phyloP scores from a whole-genome alignment of 164 flowering plant genomes.

The Brasenia schreberi region DNA sequence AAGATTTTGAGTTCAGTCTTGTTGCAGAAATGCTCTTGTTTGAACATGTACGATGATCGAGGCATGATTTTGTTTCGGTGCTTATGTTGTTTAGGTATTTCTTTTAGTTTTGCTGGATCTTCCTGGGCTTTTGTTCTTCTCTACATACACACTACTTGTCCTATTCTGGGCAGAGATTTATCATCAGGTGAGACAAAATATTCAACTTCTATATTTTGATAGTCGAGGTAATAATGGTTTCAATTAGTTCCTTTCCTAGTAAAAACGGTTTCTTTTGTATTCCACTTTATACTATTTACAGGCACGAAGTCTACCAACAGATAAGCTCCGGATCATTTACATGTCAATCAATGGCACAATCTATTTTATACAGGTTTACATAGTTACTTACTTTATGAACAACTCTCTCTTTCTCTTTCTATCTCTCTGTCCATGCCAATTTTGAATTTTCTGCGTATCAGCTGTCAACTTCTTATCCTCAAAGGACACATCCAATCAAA shows the following conservation, averaged over 20 bases:
- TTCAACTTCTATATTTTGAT: background rate
- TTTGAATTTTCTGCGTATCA: background rate
- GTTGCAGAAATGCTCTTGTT: background rate
- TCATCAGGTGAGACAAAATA: constrained; percentile 58
- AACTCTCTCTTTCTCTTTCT: background rate
- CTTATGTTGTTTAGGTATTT: constrained; percentile 42
- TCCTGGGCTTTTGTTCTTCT: constrained; percentile 85
- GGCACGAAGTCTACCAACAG: constrained; percentile 86
- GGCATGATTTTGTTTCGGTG: constrained; percentile 5
- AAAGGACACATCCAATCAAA: too few relatives aligned
- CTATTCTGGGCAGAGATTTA: constrained; percentile 99
- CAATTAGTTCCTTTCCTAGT: background rate
- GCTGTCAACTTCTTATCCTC: too few relatives aligned
- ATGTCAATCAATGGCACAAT: constrained; percentile 46
- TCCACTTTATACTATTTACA: constrained; percentile 17
- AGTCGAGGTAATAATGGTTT: background rate
- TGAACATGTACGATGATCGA: background rate
- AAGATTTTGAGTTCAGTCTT: too few relatives aligned
- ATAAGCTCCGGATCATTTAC: constrained; percentile 58
- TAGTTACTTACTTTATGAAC: background rate
- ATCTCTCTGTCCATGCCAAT: too few relatives aligned
- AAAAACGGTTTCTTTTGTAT: background rate
- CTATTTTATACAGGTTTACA: constrained; percentile 57
- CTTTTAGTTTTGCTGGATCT: constrained; percentile 53
- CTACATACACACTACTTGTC: constrained; percentile 89